Conservation (phyloP, 208 protist genomes). For the Spongospora subterranea region DNA sequence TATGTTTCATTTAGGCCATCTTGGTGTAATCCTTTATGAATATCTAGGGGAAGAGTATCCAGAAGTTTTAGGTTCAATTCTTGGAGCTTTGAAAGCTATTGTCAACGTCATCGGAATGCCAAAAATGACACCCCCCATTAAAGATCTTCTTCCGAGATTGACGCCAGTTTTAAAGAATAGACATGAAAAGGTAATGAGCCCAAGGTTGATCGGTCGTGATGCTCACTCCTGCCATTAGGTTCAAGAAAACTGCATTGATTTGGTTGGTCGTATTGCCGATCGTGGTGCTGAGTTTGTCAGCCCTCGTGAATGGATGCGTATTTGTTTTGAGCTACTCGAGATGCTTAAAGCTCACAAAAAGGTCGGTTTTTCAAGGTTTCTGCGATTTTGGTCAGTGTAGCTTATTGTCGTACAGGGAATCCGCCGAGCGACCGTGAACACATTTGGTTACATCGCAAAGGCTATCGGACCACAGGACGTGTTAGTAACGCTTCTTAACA, state of each 20-base stretch:
- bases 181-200: slow-evolving; percentile 84
- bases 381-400: too few relatives aligned
- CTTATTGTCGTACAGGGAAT: too few relatives aligned
- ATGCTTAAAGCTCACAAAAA: slow-evolving; percentile 98
- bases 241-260: slow-evolving; percentile 94
- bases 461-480: slow-evolving; percentile 98
- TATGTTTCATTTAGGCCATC: slow-evolving; percentile 80
- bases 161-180: slow-evolving; percentile 98
- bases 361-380: slow-evolving; percentile 86
- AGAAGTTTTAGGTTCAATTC: slow-evolving; percentile 78
- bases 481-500: slow-evolving; percentile 96
- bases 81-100: slow-evolving; percentile 88
- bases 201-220: neutral
- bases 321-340: slow-evolving; percentile 97
- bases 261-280: slow-evolving; percentile 96
- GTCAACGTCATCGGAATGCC: slow-evolving; percentile 93
- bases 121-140: slow-evolving; percentile 92
- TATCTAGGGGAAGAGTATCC: slow-evolving; percentile 97
- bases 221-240: slow-evolving; percentile 67
- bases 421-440: slow-evolving; percentile 91
- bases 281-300: slow-evolving; percentile 81
- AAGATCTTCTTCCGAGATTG: slow-evolving; percentile 94
- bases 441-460: slow-evolving; percentile 98
- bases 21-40: slow-evolving; percentile 95
- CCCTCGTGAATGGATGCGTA: slow-evolving; percentile 91